phyloP scores from a whole-genome alignment of 179 eudicot species.

The Amaranthus tricolor region DNA sequence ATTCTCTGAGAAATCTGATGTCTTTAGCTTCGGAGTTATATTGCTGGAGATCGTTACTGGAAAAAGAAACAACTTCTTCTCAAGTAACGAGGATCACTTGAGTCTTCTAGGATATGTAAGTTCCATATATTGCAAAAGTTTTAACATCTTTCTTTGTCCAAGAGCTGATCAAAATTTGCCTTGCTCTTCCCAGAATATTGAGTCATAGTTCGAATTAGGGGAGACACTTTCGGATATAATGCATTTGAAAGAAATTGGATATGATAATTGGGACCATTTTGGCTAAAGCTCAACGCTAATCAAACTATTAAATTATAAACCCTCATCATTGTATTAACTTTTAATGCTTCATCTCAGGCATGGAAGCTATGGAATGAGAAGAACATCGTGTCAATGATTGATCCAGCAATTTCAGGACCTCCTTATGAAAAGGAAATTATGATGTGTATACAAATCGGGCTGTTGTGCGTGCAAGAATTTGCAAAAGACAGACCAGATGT shows the following conservation, averaged over 20 bases:
- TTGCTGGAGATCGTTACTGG: slow-evolving; percentile 23
- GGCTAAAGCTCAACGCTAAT: neutral
- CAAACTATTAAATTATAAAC: neutral
- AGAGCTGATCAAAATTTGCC: too few relatives aligned
- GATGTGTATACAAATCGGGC: slow-evolving; percentile 42
- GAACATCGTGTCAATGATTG: slow-evolving; percentile 14
- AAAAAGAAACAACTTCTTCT: slow-evolving; percentile 19
- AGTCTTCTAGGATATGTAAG: slow-evolving; percentile 31
- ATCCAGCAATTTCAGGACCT: slow-evolving; percentile 14
- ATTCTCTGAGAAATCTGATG: slow-evolving; percentile 27
- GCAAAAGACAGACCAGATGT: slow-evolving; percentile 40
- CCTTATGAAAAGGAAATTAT: slow-evolving; percentile 21
- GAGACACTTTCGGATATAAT: too few relatives aligned
- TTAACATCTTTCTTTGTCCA: neutral
- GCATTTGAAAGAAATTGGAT: too few relatives aligned
- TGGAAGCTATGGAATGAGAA: slow-evolving; percentile 46
- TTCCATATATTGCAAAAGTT: neutral
- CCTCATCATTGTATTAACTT: neutral
- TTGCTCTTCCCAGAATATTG: too few relatives aligned
- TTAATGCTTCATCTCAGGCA: slow-evolving; percentile 29
- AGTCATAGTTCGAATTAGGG: too few relatives aligned
- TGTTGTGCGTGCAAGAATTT: slow-evolving; percentile 45
- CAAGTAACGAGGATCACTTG: slow-evolving; percentile 16
- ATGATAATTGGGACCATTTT: too few relatives aligned
- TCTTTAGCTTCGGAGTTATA: slow-evolving; percentile 28